These are phyloP conservation scores for Saccharum officinarum DNA, from an alignment of 176 grass and related monocot genomes.

Conservation along the genomic window DNA sequence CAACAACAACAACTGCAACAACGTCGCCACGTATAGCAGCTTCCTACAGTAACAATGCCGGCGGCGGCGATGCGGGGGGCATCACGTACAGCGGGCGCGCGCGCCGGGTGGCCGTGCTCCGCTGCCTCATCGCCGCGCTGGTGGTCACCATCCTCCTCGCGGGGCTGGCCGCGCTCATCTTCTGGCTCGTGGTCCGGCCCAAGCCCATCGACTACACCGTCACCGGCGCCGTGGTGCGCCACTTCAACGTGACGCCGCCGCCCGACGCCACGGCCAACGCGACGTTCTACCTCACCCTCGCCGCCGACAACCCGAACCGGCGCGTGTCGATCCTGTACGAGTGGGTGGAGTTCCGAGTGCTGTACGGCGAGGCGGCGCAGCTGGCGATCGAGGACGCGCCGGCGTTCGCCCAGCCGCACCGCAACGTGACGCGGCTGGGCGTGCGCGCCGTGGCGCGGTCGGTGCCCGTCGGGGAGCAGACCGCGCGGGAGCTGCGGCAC, in stretches of 20 bases:
- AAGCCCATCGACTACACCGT: constrained; percentile 72
- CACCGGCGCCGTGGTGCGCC: constrained; percentile 39
- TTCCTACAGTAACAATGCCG: background rate
- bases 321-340: constrained; percentile 71
- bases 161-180: constrained; percentile 56
- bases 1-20: too few species aligned
- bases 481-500: constrained; percentile 56
- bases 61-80: background rate
- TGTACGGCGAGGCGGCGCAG: constrained; percentile 46
- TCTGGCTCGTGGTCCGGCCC: constrained; percentile 74
- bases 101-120: constrained; percentile 34
- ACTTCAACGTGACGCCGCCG: constrained; percentile 57
- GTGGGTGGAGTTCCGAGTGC: constrained; percentile 41
- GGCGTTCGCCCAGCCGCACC: constrained; percentile 40
- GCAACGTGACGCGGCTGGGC: constrained; percentile 59
- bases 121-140: constrained; percentile 41
- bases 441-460: constrained; percentile 48
- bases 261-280: constrained; percentile 43
- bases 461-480: constrained; percentile 20
- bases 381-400: constrained; percentile 41
- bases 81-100: background rate
- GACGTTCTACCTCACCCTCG: constrained; percentile 67
- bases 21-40: background rate
- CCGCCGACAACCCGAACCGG: constrained; percentile 65
- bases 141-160: constrained; percentile 47